Percentiles rank a stretch among this genome's conserved stretches.
Conservation (phyloP, 192 early-diverging fungal genomes). For the Linnemannia exigua region DNA sequence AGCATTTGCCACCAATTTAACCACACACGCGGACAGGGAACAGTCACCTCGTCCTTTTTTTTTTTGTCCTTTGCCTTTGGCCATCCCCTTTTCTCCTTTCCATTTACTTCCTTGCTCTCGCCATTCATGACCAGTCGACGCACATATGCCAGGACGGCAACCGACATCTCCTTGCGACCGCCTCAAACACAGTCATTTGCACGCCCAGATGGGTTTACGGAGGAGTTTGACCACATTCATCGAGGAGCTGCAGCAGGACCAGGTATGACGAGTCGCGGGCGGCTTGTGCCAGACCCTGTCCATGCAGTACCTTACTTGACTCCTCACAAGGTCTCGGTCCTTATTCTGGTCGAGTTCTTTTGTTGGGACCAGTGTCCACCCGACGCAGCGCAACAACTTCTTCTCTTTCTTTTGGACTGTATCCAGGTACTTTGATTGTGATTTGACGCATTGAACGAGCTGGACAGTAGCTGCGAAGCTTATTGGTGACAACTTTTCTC, state of each 20-base stretch:
- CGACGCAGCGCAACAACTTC: background rate
- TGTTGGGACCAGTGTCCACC: constrained; percentile 26
- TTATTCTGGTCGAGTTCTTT: constrained; percentile 43
- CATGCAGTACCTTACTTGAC: constrained; percentile 45
- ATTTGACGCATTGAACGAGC: background rate
- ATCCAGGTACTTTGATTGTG: constrained; percentile 27
- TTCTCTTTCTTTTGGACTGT: constrained; percentile 32
- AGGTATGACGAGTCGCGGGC: background rate
- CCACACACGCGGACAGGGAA: background rate
- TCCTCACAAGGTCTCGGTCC: constrained; percentile 41
- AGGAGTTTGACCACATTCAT: background rate
- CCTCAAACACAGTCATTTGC: constrained; percentile 16
- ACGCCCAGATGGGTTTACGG: background rate
- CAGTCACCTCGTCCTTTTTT: background rate
- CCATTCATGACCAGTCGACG: constrained; percentile 28
- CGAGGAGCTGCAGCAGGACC: background rate
- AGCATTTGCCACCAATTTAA: constrained; percentile 4
- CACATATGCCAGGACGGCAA: constrained; percentile 33
- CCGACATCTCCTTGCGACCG: constrained; percentile 34
- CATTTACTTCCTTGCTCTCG: background rate
- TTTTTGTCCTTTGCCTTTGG: background rate
- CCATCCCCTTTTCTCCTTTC: background rate
- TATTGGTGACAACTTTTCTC: background rate
- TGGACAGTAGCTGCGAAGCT: background rate
- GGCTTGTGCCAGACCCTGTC: background rate